A percentile compares a stretch with the other conserved stretches of the same genome.
Evolutionary conservation across 2,329 filamentous ascomycete genomes (phyloP).

Genomic region (Aspergillus bombycis): DNA sequence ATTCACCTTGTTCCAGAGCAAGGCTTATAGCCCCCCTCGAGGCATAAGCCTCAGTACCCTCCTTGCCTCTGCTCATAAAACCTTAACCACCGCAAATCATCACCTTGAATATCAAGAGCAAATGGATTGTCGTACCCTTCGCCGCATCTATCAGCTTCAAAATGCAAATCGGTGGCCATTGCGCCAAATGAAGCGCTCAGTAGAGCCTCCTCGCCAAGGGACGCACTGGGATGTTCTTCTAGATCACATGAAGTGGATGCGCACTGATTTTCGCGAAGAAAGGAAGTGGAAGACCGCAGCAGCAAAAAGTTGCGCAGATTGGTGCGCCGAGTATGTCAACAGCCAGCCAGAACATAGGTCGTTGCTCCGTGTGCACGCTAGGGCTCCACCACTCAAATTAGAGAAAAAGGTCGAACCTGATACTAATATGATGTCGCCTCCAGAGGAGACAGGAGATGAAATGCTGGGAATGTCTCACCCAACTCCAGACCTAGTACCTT

Average conservation of each 20-base stretch:
- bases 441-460: constrained; percentile 39
- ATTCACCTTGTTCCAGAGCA: constrained; percentile 65
- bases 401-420: constrained; percentile 29
- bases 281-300: constrained; percentile 88
- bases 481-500: constrained; percentile 70
- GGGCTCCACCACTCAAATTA: constrained; percentile 33
- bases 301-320: constrained; percentile 77
- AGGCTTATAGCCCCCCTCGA: constrained; percentile 58
- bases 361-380: constrained; percentile 66
- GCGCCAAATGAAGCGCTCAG: constrained; percentile 80
- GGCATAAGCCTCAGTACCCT: constrained; percentile 67
- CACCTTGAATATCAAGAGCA: constrained; percentile 81
- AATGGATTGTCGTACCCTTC: constrained; percentile 83
- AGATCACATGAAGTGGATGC: constrained; percentile 96
- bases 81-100: constrained; percentile 81
- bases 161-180: constrained; percentile 91
- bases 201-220: constrained; percentile 75
- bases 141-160: constrained; percentile 86
- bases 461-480: constrained; percentile 47
- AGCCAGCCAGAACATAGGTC: constrained; percentile 66
- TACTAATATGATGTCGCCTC: constrained; percentile 33
- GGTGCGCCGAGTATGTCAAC: constrained; percentile 80
- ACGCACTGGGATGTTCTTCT: constrained; percentile 86
- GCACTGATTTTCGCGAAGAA: constrained; percentile 92
- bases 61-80: constrained; percentile 83